Conservation (phyloP, 345 rosid genomes). For the Litchi chinensis region DNA sequence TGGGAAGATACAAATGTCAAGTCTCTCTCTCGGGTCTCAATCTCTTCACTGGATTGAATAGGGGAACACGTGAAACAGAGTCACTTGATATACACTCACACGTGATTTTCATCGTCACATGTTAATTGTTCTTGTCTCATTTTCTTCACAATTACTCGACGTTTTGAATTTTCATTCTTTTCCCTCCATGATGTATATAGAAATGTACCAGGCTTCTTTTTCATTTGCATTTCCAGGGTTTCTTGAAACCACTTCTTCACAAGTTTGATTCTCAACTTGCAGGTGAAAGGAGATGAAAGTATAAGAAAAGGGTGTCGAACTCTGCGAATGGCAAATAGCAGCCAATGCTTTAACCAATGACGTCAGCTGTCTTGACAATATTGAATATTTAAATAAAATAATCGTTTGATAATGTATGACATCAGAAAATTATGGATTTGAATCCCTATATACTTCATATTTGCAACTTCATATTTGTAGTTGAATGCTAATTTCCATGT, state of each 20-base stretch:
- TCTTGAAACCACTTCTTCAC: neutral
- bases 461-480: too few species aligned
- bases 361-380: neutral
- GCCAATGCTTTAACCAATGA: too few species aligned
- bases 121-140: constrained; percentile 10
- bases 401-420: too few species aligned
- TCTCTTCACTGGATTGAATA: constrained; percentile 31
- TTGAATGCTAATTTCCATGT: too few species aligned
- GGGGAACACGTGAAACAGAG: constrained; percentile 25
- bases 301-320: too few species aligned
- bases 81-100: neutral
- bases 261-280: neutral
- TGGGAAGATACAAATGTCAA: neutral
- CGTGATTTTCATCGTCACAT: constrained; percentile 28
- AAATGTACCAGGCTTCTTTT: neutral
- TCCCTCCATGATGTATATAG: neutral
- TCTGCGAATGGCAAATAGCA: too few species aligned
- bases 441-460: too few species aligned
- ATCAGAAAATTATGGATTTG: too few species aligned
- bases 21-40: constrained; percentile 29
- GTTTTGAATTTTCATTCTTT: neutral
- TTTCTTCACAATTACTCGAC: neutral
- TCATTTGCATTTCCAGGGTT: neutral
- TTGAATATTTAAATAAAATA: neutral
- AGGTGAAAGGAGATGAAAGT: too few species aligned